A percentile compares a stretch with the other conserved stretches of the same genome.
Conservation (phyloP, 1,284 basidiomycete species). For the Malassezia vespertilionis region DNA sequence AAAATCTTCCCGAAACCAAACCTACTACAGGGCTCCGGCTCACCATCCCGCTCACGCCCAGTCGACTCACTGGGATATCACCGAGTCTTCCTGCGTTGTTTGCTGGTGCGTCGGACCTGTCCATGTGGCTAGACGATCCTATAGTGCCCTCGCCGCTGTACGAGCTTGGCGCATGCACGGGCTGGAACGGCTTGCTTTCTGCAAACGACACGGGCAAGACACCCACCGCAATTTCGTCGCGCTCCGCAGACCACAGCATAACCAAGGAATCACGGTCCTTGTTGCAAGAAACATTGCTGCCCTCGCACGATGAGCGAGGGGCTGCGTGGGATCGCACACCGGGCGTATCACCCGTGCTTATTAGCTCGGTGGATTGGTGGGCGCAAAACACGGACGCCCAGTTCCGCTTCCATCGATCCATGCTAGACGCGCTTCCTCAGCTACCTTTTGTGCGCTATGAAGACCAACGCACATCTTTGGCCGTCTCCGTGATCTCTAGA, state of each 20-base stretch:
- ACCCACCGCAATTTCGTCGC: conserved; percentile 2
- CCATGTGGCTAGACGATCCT: conserved; percentile 42
- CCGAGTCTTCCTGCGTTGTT: conserved; percentile 1
- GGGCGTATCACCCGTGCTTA: conserved; percentile 3
- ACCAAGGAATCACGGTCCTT: neutral
- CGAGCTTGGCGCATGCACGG: conserved; percentile 31
- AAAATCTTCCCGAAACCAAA: no score
- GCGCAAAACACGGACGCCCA: conserved; percentile 2
- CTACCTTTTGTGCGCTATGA: neutral
- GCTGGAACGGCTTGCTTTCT: conserved; percentile 12
- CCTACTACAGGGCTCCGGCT: no score
- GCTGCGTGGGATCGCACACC: neutral
- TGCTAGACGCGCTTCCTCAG: neutral
- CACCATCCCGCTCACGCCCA: conserved; percentile 1
- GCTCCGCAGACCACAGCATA: neutral
- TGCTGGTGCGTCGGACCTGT: conserved; percentile 23
- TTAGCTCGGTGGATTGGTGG: conserved; percentile 8
- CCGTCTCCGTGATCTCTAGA: conserved; percentile 3
- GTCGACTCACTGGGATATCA: conserved; percentile 3
- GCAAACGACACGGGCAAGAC: conserved; percentile 6
- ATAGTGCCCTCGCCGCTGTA: conserved; percentile 43
- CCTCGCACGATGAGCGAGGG: neutral
- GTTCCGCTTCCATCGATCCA: conserved; percentile 13
- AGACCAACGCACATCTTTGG: neutral
- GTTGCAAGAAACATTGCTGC: no score